Conservation (phyloP, 192 early-diverging fungal species). For the Martensiomyces pterosporus region DNA sequence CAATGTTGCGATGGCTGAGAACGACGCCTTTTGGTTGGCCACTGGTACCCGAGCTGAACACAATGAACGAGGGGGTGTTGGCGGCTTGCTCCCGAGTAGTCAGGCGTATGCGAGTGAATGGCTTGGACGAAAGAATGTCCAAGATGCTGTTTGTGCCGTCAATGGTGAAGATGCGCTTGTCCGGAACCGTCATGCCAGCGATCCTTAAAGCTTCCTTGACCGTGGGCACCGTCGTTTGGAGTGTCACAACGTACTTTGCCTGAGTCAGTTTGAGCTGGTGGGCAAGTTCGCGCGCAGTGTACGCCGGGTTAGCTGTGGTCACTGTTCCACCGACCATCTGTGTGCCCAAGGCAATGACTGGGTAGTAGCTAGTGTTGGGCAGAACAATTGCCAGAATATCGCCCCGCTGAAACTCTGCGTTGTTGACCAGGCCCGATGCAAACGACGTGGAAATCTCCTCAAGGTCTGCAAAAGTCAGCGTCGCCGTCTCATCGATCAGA, state of each 20-base stretch:
- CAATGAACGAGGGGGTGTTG: conserved; percentile 26
- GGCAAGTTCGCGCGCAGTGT: conserved; percentile 53
- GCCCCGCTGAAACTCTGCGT: conserved; percentile 57
- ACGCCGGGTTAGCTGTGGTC: conserved; percentile 77
- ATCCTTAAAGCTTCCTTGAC: conserved; percentile 27
- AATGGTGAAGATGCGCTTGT: conserved; percentile 26
- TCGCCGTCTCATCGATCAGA: conserved; percentile 13
- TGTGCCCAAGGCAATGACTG: conserved; percentile 58
- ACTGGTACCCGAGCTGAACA: conserved; percentile 25
- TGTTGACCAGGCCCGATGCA: conserved; percentile 44
- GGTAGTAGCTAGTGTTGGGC: conserved; percentile 67
- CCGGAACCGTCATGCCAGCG: conserved; percentile 22
- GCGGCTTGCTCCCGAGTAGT: conserved; percentile 10
- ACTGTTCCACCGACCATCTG: conserved; percentile 65
- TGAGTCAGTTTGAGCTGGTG: conserved; percentile 55
- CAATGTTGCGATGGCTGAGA: conserved; percentile 76
- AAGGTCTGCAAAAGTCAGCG: conserved; percentile 30
- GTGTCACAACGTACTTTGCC: conserved; percentile 64
- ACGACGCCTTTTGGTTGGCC: conserved; percentile 79
- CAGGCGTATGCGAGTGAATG: conserved; percentile 38
- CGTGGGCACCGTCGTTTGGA: conserved; percentile 11
- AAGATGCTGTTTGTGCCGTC: conserved; percentile 13
- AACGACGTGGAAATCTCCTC: conserved; percentile 19
- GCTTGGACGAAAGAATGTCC: conserved; percentile 7
- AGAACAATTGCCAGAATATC: conserved; percentile 68